phyloP scores from a whole-genome alignment of 2,329 filamentous ascomycete species.

The Aspergillus ibericus region DNA sequence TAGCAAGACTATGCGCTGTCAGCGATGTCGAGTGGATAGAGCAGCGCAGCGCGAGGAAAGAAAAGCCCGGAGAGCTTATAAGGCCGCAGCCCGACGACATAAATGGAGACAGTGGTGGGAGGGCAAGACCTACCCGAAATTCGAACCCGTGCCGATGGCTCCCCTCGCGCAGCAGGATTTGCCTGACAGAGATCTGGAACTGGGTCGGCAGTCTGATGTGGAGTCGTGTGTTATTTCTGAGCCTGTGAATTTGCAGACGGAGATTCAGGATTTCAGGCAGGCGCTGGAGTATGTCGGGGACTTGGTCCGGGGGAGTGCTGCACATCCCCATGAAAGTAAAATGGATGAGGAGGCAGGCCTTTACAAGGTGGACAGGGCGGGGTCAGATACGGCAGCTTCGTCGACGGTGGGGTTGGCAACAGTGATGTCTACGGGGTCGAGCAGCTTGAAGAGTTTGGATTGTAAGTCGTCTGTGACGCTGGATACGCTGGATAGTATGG shows the following conservation, averaged over 20 bases:
- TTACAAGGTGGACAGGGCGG: conserved; percentile 5
- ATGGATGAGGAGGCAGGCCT: conserved; percentile 14
- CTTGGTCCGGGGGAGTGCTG: conserved; percentile 36
- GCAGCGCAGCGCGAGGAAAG: conserved; percentile 57
- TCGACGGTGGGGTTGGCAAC: conserved; percentile 26
- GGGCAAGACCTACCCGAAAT: conserved; percentile 32
- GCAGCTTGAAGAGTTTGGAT: conserved; percentile 30
- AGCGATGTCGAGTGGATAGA: conserved; percentile 53
- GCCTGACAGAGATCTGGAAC: not conserved
- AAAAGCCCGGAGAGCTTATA: conserved; percentile 52
- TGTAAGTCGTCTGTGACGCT: conserved; percentile 27
- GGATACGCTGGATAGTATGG: conserved; percentile 27
- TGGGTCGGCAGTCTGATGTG: not conserved
- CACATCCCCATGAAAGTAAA: not conserved
- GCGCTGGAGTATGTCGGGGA: conserved; percentile 56
- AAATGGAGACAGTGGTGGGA: conserved; percentile 54
- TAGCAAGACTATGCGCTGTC: conserved; percentile 43
- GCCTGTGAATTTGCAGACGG: conserved; percentile 48
- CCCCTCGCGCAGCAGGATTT: not conserved
- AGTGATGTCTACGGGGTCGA: conserved; percentile 28
- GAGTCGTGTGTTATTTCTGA: conserved; percentile 37
- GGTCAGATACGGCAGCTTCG: conserved; percentile 18
- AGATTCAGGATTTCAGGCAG: conserved; percentile 53
- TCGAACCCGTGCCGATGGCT: not conserved
- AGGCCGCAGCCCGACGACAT: conserved; percentile 53